Conservation (phyloP, 306 rosid genomes). For the Vigna mungo region DNA sequence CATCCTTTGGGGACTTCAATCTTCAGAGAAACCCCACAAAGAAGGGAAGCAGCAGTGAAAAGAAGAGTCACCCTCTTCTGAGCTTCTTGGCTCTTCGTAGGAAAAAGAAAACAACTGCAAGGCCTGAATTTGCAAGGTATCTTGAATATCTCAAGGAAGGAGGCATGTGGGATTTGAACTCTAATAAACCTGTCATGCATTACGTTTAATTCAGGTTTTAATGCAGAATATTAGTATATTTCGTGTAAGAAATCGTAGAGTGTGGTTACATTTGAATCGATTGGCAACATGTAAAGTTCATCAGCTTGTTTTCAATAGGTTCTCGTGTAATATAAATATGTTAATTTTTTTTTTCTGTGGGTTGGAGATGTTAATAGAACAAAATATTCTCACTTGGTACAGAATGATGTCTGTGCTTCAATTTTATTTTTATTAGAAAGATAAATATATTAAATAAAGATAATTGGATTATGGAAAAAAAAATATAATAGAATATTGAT, state of each 20-base stretch:
- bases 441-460: no score
- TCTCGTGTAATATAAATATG: not conserved
- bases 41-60: conserved; percentile 40
- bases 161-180: conserved; percentile 66
- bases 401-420: no score
- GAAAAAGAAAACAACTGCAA: conserved; percentile 66
- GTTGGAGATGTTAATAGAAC: not conserved
- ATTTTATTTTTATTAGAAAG: no score
- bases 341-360: not conserved
- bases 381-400: not conserved
- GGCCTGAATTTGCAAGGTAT: conserved; percentile 71
- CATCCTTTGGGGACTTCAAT: conserved; percentile 34
- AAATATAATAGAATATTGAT: no score
- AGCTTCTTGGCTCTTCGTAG: conserved; percentile 58
- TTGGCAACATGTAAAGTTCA: not conserved
- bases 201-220: conserved; percentile 39
- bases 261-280: conserved; percentile 5
- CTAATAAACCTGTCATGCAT: conserved; percentile 68
- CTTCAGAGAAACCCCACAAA: conserved; percentile 58
- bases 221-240: not conserved
- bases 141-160: conserved; percentile 73
- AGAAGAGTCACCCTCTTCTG: conserved; percentile 58
- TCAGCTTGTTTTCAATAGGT: not conserved
- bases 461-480: no score
- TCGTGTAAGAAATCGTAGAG: conserved; percentile 1